phyloP scores from a whole-genome alignment of 2,329 filamentous ascomycete genomes.

The Sordariomycetes sp. region DNA sequence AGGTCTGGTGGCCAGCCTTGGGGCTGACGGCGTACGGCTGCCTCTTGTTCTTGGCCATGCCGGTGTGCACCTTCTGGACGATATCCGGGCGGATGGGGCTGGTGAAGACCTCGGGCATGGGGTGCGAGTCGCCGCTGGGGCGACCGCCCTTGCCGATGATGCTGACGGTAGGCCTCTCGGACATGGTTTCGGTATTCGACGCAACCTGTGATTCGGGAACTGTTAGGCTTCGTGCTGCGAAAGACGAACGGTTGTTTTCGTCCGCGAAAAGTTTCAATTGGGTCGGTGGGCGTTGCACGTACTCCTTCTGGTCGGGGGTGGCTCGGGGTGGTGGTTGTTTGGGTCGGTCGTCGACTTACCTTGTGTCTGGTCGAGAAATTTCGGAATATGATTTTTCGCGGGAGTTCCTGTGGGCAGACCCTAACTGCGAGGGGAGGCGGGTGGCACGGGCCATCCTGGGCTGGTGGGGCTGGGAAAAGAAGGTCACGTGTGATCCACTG shows the following conservation, averaged over 20 bases:
- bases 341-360: slow-evolving; percentile 8
- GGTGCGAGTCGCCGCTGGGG: slow-evolving; percentile 76
- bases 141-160: slow-evolving; percentile 94
- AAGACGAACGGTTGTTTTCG: background rate
- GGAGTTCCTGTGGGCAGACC: slow-evolving; percentile 26
- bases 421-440: slow-evolving; percentile 18
- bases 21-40: slow-evolving; percentile 99
- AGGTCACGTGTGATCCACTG: background rate
- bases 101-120: slow-evolving; percentile 94
- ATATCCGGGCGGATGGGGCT: slow-evolving; percentile 97
- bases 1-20: slow-evolving; percentile 99
- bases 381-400: slow-evolving; percentile 19
- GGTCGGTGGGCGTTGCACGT: slow-evolving; percentile 8
- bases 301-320: slow-evolving; percentile 22
- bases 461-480: slow-evolving; percentile 9
- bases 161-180: slow-evolving; percentile 93
- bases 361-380: slow-evolving; percentile 19
- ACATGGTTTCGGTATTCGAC: slow-evolving; percentile 48
- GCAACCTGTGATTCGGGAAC: background rate
- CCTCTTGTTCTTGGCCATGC: slow-evolving; percentile 99
- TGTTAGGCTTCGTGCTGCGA: background rate
- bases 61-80: slow-evolving; percentile 97
- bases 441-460: slow-evolving; percentile 11
- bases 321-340: slow-evolving; percentile 22
- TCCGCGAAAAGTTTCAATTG: background rate